Base-by-base conservation (phyloP, 2,329 filamentous ascomycete genomes). In the Trichoderma koningii region DNA sequence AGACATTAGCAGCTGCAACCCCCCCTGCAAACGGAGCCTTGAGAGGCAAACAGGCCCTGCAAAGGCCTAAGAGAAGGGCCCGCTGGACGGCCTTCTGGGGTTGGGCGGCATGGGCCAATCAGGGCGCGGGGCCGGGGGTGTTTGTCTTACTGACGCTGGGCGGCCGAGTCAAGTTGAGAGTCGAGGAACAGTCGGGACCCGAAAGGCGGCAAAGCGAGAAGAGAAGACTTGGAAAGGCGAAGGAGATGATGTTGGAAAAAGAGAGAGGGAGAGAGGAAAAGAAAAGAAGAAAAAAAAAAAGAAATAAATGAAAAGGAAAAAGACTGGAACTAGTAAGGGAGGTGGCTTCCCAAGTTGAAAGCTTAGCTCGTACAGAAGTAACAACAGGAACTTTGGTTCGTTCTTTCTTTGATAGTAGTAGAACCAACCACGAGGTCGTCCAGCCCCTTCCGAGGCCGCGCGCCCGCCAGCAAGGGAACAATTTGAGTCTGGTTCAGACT, bases 241-340 rank as follows among this genome's bases (percentile, higher is more conserved):
- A 44, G 38, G n/a, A n/a, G 9, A 28, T 30, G 23, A 28, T 28
- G 34, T 9, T 26, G 2, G 9, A 38, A 38, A 53, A n/a, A 21
- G 30, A 53, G 28, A 42, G 52, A 21, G n/a, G 21, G 9, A 55
- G 52, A 55, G 50, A 53, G n/a, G 7, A 55, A 23, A 23, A 42
- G 17, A 41, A 38, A 48, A 21, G 19, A 41, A n/a, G 7, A 12
- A 28, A 17, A 56, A 12, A 45, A 23, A 21, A 23, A 15, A 41
- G 21, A 9, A 30, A 55, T 23, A n/a, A n/a, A n/a, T 23, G 3
- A 23, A 23, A 23, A 21, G 41, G 19, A 41, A 30, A 15, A 30
- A 55, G n/a, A 44, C 57, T 47, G 28, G 51, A 26, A 45, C 21
- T 23, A 23, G 21, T 23, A 41, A 28, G 50, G 75, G 73, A 67